Base-by-base conservation (phyloP, 2,329 filamentous ascomycete genomes). In the Cladosporium sp. region DNA sequence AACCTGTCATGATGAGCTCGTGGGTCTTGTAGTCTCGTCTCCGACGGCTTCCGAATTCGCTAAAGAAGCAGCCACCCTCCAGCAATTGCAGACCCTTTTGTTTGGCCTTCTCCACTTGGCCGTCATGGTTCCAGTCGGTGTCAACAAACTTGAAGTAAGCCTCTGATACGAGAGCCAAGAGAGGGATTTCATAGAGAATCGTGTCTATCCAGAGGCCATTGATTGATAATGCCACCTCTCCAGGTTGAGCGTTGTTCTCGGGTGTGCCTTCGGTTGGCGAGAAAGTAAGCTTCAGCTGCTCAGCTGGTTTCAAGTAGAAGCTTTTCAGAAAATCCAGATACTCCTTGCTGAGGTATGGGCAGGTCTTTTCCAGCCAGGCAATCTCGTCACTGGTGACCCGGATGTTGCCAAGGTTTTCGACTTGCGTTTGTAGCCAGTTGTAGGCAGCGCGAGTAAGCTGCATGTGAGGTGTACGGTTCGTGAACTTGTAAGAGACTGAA, bases 141-240 rank as follows among this genome's bases (percentile, higher is more conserved):
- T 99, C 92, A 79, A 92, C 90, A 75, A 96, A 97, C 70, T 90
- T 92, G 82, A 99, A 99, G 77, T 97, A 99, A 51, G 94, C 91
- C 74, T 99, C 93, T 50, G 92, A 97, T 1, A 93, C 90, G 64
- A 99, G 76, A 2, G 95, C 92, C 19, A 99, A 82, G 20, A 99
- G 82, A 0, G 94, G 94, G 59, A 99, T 97, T 76, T 99, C 94
- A 76, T 99, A 99, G 22, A 99, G 84, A 59, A 99, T 99, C 0
- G 94, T 97, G 66, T 97, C 92, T 8, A 91, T 84, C 94, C 94
- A 99, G 57, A 86, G 80, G 9, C 94, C 94, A 66, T 86, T 86
- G 63, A 95, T 88, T 40, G 85, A 78, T 63, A 97, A 86, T 65
- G 88, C 79, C 51, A 97, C 77, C 60, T 92, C 88, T 43, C 94